Conservation (phyloP, 768 basidiomycete genomes). For the Suillus americanus region DNA sequence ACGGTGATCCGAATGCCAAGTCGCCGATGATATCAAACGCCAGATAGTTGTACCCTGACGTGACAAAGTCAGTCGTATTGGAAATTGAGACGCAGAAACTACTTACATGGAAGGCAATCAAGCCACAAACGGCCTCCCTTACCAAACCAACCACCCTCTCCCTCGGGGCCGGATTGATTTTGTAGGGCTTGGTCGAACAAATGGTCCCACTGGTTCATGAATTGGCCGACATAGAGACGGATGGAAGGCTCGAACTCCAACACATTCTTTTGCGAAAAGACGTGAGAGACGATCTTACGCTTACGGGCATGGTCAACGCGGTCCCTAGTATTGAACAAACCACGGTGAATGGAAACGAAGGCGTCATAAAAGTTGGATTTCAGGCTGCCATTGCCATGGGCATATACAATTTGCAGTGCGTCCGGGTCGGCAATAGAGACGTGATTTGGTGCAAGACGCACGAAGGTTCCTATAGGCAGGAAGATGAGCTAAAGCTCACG, state of each 20-base stretch:
- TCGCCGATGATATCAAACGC: conserved; percentile 84
- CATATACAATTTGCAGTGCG: conserved; percentile 74
- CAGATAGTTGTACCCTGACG: conserved; percentile 56
- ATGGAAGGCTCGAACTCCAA: conserved; percentile 85
- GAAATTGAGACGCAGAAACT: not conserved
- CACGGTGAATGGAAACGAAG: conserved; percentile 73
- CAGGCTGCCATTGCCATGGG: conserved; percentile 79
- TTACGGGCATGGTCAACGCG: conserved; percentile 81
- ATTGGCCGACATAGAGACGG: conserved; percentile 51
- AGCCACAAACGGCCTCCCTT: conserved; percentile 66
- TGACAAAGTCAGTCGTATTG: conserved; percentile 7
- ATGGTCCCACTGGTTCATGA: conserved; percentile 76
- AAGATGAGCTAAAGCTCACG: not conserved
- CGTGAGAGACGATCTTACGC: conserved; percentile 86
- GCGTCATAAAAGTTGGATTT: conserved; percentile 80
- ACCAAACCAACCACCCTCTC: conserved; percentile 63
- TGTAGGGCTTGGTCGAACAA: conserved; percentile 56
- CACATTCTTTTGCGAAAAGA: conserved; percentile 83
- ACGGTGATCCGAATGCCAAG: conserved; percentile 83
- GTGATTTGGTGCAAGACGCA: conserved; percentile 75
- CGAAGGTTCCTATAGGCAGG: conserved; percentile 50
- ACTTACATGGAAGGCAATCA: conserved; percentile 67
- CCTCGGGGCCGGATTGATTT: conserved; percentile 56
- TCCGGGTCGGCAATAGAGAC: conserved; percentile 77
- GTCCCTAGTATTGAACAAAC: conserved; percentile 78